Conservation (phyloP, 345 rosid species). For the Erysimum cheiranthoides region DNA sequence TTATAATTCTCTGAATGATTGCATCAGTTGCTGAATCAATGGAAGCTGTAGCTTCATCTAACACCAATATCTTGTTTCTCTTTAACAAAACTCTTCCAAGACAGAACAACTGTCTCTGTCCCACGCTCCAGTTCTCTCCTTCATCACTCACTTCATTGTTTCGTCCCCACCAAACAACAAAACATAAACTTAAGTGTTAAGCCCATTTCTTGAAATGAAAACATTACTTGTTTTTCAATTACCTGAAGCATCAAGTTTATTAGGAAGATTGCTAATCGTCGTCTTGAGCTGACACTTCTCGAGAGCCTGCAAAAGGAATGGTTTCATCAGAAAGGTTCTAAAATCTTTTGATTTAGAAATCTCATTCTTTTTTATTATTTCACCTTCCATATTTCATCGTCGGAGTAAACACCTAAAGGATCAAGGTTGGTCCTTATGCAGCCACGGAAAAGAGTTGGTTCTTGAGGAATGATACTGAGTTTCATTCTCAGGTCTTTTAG, state of each 20-base stretch:
- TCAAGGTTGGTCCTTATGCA: constrained; percentile 83
- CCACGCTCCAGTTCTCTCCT: constrained; percentile 89
- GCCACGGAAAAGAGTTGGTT: constrained; percentile 86
- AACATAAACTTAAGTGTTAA: constrained; percentile 8
- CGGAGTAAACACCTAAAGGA: constrained; percentile 78
- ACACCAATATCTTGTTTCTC: constrained; percentile 67
- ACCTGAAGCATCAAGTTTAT: constrained; percentile 73
- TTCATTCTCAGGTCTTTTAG: constrained; percentile 83
- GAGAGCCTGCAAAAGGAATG: constrained; percentile 53
- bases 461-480: constrained; percentile 98
- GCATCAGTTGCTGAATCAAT: constrained; percentile 79
- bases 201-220: neutral
- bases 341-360: neutral
- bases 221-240: neutral
- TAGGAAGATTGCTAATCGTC: constrained; percentile 61
- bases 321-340: constrained; percentile 4
- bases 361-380: neutral
- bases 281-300: constrained; percentile 81
- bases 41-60: constrained; percentile 79
- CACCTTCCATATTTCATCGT: constrained; percentile 85
- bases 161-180: neutral
- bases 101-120: constrained; percentile 78
- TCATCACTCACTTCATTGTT: constrained; percentile 63
- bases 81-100: constrained; percentile 72
- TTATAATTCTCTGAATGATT: constrained; percentile 65